Conservation (phyloP, 1,284 basidiomycete genomes). For the Leccinum pallidistipes region DNA sequence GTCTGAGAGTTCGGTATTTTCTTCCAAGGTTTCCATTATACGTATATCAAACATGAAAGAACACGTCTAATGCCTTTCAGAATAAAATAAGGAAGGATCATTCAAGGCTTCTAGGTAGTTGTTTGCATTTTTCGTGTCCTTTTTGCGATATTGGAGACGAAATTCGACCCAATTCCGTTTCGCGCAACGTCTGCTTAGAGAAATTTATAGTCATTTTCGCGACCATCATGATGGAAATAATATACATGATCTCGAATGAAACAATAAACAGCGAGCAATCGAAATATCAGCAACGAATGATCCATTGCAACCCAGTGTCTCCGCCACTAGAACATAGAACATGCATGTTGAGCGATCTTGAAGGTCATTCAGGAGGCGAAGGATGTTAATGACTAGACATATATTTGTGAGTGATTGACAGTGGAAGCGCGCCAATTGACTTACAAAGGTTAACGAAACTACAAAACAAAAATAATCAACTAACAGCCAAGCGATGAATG, state of each 20-base stretch:
- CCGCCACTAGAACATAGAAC: neutral
- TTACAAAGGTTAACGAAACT: slow-evolving; percentile 77
- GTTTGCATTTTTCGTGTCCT: neutral
- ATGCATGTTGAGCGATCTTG: slow-evolving; percentile 38
- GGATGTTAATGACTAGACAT: slow-evolving; percentile 67
- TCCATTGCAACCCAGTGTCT: neutral
- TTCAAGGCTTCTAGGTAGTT: neutral
- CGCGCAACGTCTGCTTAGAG: neutral
- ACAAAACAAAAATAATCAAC: slow-evolving; percentile 7
- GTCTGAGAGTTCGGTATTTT: too few species aligned
- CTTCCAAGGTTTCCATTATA: too few species aligned
- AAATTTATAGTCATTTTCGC: slow-evolving; percentile 11
- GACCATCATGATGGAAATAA: slow-evolving; percentile 15
- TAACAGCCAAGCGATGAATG: neutral
- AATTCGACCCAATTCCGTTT: too few species aligned
- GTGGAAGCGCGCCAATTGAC: slow-evolving; percentile 25
- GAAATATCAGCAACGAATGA: neutral
- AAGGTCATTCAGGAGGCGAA: slow-evolving; percentile 65
- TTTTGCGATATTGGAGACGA: neutral
- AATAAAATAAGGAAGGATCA: neutral
- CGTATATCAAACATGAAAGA: neutral
- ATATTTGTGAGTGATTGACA: slow-evolving; percentile 4
- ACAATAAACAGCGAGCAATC: slow-evolving; percentile 12
- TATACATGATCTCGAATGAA: slow-evolving; percentile 6
- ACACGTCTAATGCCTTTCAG: neutral